Percentiles rank a stretch among this genome's conserved stretches.
Conservation (phyloP, 2,329 filamentous ascomycete species). For the Ceratocystiopsis minuta region DNA sequence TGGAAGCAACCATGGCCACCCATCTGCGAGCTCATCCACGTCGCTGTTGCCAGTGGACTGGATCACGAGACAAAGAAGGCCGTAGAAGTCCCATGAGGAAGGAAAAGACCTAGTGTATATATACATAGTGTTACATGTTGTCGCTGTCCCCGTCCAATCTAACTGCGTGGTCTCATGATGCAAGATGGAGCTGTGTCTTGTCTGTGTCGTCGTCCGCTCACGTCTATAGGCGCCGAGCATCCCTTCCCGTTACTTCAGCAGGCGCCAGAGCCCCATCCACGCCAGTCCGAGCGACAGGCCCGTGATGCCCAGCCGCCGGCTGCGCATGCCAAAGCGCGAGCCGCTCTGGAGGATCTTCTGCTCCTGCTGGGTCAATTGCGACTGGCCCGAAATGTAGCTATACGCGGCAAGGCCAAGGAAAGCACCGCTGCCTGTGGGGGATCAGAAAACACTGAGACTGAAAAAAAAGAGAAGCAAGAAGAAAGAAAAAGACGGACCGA, state of each 20-base stretch:
- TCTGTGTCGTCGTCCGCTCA: too few relatives aligned
- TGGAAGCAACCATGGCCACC: too few relatives aligned
- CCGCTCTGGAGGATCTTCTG: constrained; percentile 49
- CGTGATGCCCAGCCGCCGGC: constrained; percentile 47
- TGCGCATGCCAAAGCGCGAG: constrained; percentile 54
- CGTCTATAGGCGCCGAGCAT: too few relatives aligned
- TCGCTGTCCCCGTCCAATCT: too few relatives aligned
- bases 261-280: constrained; percentile 52
- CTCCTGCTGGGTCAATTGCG: constrained; percentile 49
- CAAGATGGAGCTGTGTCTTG: too few relatives aligned
- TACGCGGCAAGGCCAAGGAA: constrained; percentile 62
- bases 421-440: constrained; percentile 44
- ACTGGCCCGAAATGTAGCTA: constrained; percentile 58
- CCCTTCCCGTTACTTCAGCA: constrained; percentile 22
- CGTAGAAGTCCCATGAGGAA: too few relatives aligned
- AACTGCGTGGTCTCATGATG: too few relatives aligned
- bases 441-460: background rate
- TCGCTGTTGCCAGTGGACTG: too few relatives aligned
- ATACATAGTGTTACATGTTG: too few relatives aligned
- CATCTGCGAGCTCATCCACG: too few relatives aligned
- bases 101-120: too few relatives aligned
- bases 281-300: constrained; percentile 49
- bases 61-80: too few relatives aligned
- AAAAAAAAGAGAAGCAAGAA: background rate
- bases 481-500: constrained; percentile 34